Evolutionary conservation across 441 rosid species (phyloP).

Genomic region (Metrosideros polymorpha): DNA sequence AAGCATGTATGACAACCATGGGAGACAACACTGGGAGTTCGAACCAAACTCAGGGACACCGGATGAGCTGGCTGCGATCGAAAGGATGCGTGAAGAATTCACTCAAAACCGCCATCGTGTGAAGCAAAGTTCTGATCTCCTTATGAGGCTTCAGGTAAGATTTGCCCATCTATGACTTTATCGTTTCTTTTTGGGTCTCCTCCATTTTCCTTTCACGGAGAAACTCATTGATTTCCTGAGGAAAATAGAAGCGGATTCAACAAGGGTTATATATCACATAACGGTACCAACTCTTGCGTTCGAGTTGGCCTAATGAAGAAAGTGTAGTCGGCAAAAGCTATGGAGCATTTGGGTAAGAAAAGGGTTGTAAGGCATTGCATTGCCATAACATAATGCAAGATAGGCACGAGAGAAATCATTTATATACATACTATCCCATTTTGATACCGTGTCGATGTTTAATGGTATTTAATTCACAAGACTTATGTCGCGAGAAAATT

Average conservation of each 20-base stretch:
- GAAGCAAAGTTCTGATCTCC: slow-evolving; percentile 34
- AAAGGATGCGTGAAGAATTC: slow-evolving; percentile 16
- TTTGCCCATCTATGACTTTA: neutral
- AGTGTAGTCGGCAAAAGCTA: neutral
- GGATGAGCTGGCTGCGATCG: slow-evolving; percentile 25
- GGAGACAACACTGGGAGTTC: slow-evolving; percentile 49
- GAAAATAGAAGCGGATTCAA: neutral
- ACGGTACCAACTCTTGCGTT: neutral
- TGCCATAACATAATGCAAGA: too few species aligned
- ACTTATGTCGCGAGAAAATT: too few species aligned
- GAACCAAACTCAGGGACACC: slow-evolving; percentile 32
- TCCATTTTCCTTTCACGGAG: neutral
- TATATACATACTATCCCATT: too few species aligned
- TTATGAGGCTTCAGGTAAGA: slow-evolving; percentile 40
- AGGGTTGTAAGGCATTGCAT: too few species aligned
- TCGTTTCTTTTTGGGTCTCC: too few species aligned
- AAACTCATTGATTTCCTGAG: neutral
- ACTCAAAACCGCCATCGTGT: slow-evolving; percentile 11
- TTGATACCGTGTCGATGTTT: too few species aligned
- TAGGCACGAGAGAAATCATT: too few species aligned
- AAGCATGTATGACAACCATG: slow-evolving; percentile 25
- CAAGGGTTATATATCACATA: too few species aligned
- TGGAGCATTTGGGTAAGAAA: too few species aligned
- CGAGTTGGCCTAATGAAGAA: neutral
- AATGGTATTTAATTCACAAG: too few species aligned